Percentiles rank a stretch among this genome's conserved stretches.
Evolutionary conservation across 75 land plant species (phyloP).

Genomic region (Cunninghamia lanceolata): DNA sequence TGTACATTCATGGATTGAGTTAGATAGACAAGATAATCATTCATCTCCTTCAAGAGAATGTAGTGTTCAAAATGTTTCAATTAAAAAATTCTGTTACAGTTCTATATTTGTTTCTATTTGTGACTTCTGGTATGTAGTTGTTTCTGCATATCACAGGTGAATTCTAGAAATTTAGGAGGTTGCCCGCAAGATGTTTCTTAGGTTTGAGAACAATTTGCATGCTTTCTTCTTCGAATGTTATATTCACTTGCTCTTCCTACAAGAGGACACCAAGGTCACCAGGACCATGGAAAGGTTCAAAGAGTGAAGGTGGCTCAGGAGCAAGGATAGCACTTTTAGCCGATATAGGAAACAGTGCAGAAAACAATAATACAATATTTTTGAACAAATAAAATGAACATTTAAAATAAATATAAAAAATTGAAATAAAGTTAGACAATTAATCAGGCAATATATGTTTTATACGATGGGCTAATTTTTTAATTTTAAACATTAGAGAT

Average conservation of each 20-base stretch:
- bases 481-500: too few species aligned
- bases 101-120: background rate
- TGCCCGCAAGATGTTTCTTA: background rate
- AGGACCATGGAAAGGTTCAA: background rate
- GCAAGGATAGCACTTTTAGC: background rate
- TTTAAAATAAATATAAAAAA: too few species aligned
- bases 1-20: background rate
- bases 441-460: background rate
- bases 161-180: background rate
- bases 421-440: background rate
- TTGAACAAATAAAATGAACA: background rate
- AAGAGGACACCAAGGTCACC: background rate
- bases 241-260: background rate
- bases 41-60: background rate
- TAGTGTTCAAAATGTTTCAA: background rate
- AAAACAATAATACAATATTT: background rate
- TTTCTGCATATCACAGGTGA: background rate
- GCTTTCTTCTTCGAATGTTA: background rate
- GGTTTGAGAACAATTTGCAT: background rate
- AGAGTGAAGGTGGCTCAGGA: background rate
- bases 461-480: background rate
- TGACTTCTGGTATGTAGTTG: background rate
- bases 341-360: background rate
- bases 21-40: background rate
- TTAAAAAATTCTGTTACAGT: background rate